Base-by-base conservation (phyloP, 257 asterid genomes). In the Solanum chiquidenum region DNA sequence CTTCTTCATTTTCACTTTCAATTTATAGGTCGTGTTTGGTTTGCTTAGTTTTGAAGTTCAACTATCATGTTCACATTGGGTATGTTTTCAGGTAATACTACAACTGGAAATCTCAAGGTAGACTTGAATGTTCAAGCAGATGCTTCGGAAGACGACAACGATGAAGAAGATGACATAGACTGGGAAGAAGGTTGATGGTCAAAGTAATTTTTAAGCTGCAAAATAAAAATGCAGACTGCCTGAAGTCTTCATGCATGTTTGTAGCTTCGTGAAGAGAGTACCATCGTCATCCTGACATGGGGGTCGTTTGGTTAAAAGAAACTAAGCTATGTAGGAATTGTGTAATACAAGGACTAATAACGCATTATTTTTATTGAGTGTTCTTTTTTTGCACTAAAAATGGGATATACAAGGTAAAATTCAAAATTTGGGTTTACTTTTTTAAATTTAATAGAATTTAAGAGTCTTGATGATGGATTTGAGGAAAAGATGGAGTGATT, bases 81-180 rank as follows among this genome's bases (percentile, higher is more conserved):
- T 72, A 9, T 29, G 88, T 37, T 69, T 55, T 76, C 92, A 90
- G 98, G 94, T 64, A 91, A 88, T 85, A 83, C 89, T 87, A 66
- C 90, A 29, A 88, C 92, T 14, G 93, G 88, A 83, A 90, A 72
- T 29, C 93, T 87, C 86, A 95, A 94, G 88, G 96, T 94, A 21
- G 98, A 95, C 95, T 90, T 95, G 83, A 95, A 95, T 49, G 93
- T 93, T 69, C 94, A 93, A 92, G 98, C 97, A 42, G 97, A 91
- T 86, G 94, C 93, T 90, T 75, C 90, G 55, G 94, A 66, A 49
- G 94, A 90, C 9, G 93, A 90, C 25, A 91, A 88, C 31, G 94
- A 92, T 3, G 97, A 93, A 0, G 95, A 93, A 33, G 98, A 94
- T 60, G 97, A 88, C 80, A 88, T 93, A 8, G 98, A 93, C 89